A percentile compares a stretch with the other conserved stretches of the same genome.
These are phyloP conservation scores for Colletotrichum spinosum DNA, from an alignment of 2,329 filamentous ascomycete species.

Conservation along the genomic window DNA sequence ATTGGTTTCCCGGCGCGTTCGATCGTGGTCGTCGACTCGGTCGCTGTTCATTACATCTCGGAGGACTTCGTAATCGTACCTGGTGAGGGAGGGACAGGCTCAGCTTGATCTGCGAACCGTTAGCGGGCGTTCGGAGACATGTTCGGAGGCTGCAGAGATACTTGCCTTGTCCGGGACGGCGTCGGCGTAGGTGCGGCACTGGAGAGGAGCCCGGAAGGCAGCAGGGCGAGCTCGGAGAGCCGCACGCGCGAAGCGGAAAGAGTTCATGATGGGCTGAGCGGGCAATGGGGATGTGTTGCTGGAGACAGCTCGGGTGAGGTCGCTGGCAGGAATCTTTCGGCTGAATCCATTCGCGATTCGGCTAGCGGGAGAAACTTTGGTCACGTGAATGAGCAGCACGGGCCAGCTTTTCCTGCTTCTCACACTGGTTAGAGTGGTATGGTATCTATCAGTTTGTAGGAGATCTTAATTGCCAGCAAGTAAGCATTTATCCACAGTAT, in stretches of 20 bases:
- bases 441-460: no score
- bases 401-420: background rate
- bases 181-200: slow-evolving; percentile 93
- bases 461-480: no score
- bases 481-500: no score
- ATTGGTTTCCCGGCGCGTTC: slow-evolving; percentile 39
- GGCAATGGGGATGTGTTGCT: slow-evolving; percentile 63
- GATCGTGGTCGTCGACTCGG: slow-evolving; percentile 19
- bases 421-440: no score
- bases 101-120: slow-evolving; percentile 82
- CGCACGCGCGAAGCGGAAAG: slow-evolving; percentile 89
- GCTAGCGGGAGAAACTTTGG: slow-evolving; percentile 49
- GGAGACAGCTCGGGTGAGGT: slow-evolving; percentile 54
- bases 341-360: slow-evolving; percentile 54
- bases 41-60: slow-evolving; percentile 11
- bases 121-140: slow-evolving; percentile 41
- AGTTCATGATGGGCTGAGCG: slow-evolving; percentile 81
- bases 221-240: slow-evolving; percentile 87
- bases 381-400: slow-evolving; percentile 47
- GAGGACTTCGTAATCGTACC: slow-evolving; percentile 70
- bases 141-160: slow-evolving; percentile 40
- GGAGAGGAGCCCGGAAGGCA: slow-evolving; percentile 78
- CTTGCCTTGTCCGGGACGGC: slow-evolving; percentile 84
- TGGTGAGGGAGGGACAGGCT: slow-evolving; percentile 97
- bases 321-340: slow-evolving; percentile 61